A percentile compares a stretch with the other conserved stretches of the same genome.
phyloP scores from a whole-genome alignment of 768 basidiomycete species.

The Lyophyllum atratum region DNA sequence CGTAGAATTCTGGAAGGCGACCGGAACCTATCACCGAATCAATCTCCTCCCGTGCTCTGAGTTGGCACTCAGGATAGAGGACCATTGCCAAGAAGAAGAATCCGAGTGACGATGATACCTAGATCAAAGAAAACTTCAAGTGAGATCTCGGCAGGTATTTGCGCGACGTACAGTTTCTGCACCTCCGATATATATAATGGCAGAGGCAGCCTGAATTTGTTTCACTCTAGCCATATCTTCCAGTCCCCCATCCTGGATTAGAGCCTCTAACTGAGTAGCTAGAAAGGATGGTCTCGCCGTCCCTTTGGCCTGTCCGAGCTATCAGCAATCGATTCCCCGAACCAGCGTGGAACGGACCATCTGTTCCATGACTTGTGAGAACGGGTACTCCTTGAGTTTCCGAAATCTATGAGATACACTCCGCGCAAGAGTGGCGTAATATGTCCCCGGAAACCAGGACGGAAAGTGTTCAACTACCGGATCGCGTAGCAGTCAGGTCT shows the following conservation, averaged over 20 bases:
- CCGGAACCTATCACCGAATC: slow-evolving; percentile 25
- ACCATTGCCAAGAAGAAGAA: slow-evolving; percentile 33
- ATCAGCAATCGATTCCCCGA: background rate
- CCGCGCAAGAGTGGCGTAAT: slow-evolving; percentile 11
- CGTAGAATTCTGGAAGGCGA: slow-evolving; percentile 19
- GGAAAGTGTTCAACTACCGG: slow-evolving; percentile 11
- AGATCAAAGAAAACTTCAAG: too few species aligned
- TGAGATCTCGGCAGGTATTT: too few species aligned
- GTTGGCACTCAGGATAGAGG: slow-evolving; percentile 28
- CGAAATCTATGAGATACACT: background rate
- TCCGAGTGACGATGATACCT: slow-evolving; percentile 18
- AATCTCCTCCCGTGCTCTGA: slow-evolving; percentile 30
- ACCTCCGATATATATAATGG: slow-evolving; percentile 5
- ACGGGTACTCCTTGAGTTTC: slow-evolving; percentile 17
- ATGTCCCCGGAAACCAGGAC: slow-evolving; percentile 17
- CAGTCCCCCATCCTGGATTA: background rate
- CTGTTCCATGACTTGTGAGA: slow-evolving; percentile 9
- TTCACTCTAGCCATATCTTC: background rate
- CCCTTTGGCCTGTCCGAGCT: slow-evolving; percentile 2
- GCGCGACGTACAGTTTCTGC: slow-evolving; percentile 15
- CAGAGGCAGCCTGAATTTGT: slow-evolving; percentile 9
- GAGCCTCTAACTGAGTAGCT: slow-evolving; percentile 2
- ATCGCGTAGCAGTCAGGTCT: too few species aligned
- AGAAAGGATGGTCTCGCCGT: slow-evolving; percentile 14
- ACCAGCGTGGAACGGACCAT: slow-evolving; percentile 10